Conservation (phyloP, 2,329 filamentous ascomycete species). For the Cladosporium sp. region DNA sequence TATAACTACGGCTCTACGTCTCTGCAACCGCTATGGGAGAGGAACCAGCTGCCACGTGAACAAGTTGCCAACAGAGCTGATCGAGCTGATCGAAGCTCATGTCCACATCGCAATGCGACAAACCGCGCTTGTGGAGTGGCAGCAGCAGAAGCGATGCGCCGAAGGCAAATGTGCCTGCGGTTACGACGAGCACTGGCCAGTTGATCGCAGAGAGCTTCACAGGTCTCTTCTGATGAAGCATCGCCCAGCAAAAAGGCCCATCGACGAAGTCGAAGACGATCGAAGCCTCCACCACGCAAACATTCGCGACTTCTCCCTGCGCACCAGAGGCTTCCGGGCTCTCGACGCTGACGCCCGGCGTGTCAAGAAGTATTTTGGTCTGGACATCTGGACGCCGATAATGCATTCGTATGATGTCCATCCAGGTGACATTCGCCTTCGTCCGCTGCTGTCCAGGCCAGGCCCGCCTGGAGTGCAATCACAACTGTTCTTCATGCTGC, state of each 20-base stretch:
- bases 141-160: not conserved
- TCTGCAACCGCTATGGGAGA: constrained; percentile 8
- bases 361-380: not conserved
- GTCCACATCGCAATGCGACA: not conserved
- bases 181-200: not conserved
- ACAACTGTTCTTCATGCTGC: not conserved
- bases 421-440: not conserved
- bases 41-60: not conserved
- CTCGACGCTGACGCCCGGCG: not conserved
- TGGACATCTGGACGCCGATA: not conserved
- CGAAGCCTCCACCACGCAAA: not conserved
- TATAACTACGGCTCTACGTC: not conserved
- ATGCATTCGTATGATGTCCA: not conserved
- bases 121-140: not conserved
- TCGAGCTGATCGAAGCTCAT: not conserved
- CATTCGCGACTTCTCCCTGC: not conserved
- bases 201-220: not conserved
- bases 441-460: not conserved
- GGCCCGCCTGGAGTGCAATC: not conserved
- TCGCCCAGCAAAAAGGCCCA: not conserved
- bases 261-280: not conserved
- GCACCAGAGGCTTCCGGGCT: not conserved
- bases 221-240: not conserved
- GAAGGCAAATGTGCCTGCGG: not conserved
- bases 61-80: not conserved